A percentile compares a stretch with the other conserved stretches of the same genome.
These are phyloP conservation scores for Sophora flavescens DNA, from an alignment of 306 rosid species.

Conservation along the genomic window DNA sequence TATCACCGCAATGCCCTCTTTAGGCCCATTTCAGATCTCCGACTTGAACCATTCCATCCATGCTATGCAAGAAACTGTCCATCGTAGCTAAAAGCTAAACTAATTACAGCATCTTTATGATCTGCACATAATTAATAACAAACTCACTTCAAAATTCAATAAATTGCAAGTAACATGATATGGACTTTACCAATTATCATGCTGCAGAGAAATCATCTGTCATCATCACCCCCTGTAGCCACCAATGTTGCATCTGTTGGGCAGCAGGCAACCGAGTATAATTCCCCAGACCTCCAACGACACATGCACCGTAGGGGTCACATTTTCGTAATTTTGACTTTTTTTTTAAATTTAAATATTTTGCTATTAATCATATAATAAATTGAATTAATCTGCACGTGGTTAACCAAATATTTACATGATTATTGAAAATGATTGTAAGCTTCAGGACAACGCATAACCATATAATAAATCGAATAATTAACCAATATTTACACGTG, in stretches of 20 bases:
- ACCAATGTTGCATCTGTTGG: conserved; percentile 75
- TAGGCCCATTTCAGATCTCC: conserved; percentile 93
- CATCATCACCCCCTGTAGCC: conserved; percentile 95
- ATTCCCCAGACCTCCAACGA: no score
- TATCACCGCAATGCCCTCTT: conserved; percentile 71
- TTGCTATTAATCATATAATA: no score
- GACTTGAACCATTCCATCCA: conserved; percentile 74
- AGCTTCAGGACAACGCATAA: no score
- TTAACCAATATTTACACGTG: no score
- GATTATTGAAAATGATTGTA: no score
- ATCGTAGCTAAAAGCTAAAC: conserved; percentile 80
- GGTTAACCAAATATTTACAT: no score
- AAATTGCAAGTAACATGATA: no score
- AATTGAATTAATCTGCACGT: no score
- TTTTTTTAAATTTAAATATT: no score
- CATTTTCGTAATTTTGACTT: no score
- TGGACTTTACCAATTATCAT: conserved; percentile 19
- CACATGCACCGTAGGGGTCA: no score
- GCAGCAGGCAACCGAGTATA: conserved; percentile 82
- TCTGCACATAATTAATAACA: conserved; percentile 58
- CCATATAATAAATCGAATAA: no score
- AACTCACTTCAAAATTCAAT: background rate
- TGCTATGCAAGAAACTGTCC: conserved; percentile 81
- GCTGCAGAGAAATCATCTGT: conserved; percentile 72
- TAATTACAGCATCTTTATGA: conserved; percentile 74